Percentiles rank a stretch among this genome's conserved stretches.
phyloP scores from a whole-genome alignment of 2,329 filamentous ascomycete genomes.

The Penicillium thymicola region DNA sequence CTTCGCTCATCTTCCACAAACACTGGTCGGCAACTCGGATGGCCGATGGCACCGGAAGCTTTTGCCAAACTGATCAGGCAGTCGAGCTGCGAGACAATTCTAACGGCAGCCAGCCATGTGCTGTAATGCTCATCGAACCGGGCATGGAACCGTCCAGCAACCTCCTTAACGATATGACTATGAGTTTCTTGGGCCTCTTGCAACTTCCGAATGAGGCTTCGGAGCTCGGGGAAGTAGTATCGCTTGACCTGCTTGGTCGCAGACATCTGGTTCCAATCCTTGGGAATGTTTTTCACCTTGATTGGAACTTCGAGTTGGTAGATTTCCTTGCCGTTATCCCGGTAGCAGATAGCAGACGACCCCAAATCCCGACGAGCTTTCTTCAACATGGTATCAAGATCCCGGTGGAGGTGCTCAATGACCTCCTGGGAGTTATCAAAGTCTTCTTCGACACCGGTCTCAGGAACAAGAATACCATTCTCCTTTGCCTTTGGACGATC shows the following conservation, averaged over 20 bases:
- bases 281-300: slow-evolving; percentile 78
- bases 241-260: slow-evolving; percentile 85
- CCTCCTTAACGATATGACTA: slow-evolving; percentile 83
- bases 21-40: slow-evolving; percentile 82
- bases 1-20: slow-evolving; percentile 84
- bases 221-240: slow-evolving; percentile 86
- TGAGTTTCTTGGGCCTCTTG: slow-evolving; percentile 95
- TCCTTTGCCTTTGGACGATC: slow-evolving; percentile 76
- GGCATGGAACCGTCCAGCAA: slow-evolving; percentile 75
- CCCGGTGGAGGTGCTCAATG: slow-evolving; percentile 70
- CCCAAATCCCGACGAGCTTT: slow-evolving; percentile 70
- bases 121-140: slow-evolving; percentile 86
- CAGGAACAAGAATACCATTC: slow-evolving; percentile 77
- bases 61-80: slow-evolving; percentile 91
- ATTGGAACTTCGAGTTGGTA: slow-evolving; percentile 89
- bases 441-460: slow-evolving; percentile 82
- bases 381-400: slow-evolving; percentile 69
- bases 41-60: slow-evolving; percentile 76
- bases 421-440: slow-evolving; percentile 79
- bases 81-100: slow-evolving; percentile 86
- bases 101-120: slow-evolving; percentile 84
- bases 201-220: slow-evolving; percentile 75
- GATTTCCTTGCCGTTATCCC: slow-evolving; percentile 92
- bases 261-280: slow-evolving; percentile 93
- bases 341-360: slow-evolving; percentile 69